phyloP scores from a whole-genome alignment of 257 asterid genomes.

The Nicotiana sylvestris region DNA sequence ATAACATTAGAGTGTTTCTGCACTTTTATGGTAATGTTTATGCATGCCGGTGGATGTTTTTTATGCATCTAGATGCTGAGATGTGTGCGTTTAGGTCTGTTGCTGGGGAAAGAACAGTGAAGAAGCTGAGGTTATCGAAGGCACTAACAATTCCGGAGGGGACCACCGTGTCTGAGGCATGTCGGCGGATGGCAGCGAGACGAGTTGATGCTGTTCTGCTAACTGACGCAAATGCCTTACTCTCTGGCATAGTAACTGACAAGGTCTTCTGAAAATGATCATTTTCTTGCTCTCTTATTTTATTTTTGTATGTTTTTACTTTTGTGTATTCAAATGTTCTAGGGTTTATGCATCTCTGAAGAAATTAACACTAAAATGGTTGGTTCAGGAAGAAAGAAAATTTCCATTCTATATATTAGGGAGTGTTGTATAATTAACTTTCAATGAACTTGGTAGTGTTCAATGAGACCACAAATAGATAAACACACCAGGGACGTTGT shows the following conservation, averaged over 20 bases:
- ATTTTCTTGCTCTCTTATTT: background rate
- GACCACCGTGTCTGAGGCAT: constrained; percentile 87
- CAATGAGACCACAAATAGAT: background rate
- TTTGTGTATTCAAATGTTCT: background rate
- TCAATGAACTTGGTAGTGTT: background rate
- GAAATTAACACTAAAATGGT: background rate
- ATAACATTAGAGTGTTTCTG: background rate
- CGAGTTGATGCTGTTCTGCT: constrained; percentile 88
- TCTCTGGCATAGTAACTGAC: constrained; percentile 95
- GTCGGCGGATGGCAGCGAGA: constrained; percentile 90
- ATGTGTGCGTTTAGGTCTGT: constrained; percentile 34
- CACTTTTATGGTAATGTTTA: background rate
- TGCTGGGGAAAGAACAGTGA: constrained; percentile 89
- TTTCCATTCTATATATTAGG: background rate
- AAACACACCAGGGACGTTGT: background rate
- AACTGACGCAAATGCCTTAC: constrained; percentile 88
- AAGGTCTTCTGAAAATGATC: constrained; percentile 41
- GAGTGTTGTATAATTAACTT: background rate
- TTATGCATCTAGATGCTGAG: background rate
- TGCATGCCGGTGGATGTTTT: background rate
- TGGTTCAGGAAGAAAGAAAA: background rate
- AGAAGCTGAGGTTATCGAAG: constrained; percentile 82
- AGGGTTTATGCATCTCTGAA: background rate
- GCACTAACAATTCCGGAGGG: constrained; percentile 97
- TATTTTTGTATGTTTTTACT: background rate